Base-by-base conservation (phyloP, 192 early-diverging fungal species). In the Entophlyctis helioformis region DNA sequence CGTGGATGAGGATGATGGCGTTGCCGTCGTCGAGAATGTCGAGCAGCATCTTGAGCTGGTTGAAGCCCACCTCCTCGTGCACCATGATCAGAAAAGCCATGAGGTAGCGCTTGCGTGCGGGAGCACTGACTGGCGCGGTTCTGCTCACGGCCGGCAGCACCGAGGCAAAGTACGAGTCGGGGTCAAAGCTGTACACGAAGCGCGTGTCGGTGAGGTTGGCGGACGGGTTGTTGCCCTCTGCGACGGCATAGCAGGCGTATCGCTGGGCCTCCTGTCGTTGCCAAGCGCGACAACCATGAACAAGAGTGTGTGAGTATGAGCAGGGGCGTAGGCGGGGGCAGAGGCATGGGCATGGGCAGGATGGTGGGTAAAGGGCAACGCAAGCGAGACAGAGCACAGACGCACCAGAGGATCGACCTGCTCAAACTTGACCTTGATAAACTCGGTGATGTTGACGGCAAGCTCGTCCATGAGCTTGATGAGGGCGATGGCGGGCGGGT, bases 11-110 rank as follows among this genome's bases (percentile, higher is more conserved):
- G 41, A 67, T 50, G 22, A 68, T 31, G 16, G 64, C 61, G 25
- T 42, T 41, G 0, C 60, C 57, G 41, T 67, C 66, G 43, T 64
- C 57, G 16, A 72, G 57, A 1, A 31, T 42, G 3, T 64, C 54
- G 32, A 72, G 43, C 13, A 67, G 50, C 6, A 22, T 24, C 28
- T 50, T 21, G 9, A n/a, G n/a, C n/a, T n/a, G n/a, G n/a, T n/a
- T n/a, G n/a, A n/a, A n/a, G 10, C 37, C 47, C 11, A 23, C 23
- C 2, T 39, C 31, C 10, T 67, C 60, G 35, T 72, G 65, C 6
- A 66, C 37, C 59, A 67, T 63, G 39, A 72, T 29, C 5, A 72
- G 36, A 46, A 68, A 72, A 16, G 70, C 70, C 20, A 72, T 19
- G 10, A 48, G 42, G 37, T 62, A 68, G 13, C 42, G 46, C 16